Base-by-base conservation (phyloP, 306 rosid genomes). In the Citrullus colocynthis region DNA sequence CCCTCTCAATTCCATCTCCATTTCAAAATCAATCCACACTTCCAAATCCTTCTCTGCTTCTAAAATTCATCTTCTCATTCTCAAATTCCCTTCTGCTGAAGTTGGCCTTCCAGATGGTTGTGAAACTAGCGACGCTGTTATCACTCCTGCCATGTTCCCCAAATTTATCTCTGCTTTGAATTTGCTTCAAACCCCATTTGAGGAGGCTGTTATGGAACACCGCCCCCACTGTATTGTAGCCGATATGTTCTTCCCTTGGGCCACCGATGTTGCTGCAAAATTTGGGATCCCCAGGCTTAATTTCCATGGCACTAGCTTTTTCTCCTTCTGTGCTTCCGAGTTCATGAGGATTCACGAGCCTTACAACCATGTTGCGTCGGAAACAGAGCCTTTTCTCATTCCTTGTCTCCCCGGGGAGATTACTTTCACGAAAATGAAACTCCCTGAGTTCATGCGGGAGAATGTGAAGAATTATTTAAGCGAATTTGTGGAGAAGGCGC, bases 21-120 rank as follows among this genome's bases (percentile, higher is more conserved):
- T 67, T 4, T 42, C 9, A 3, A 42, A 44, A 2, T 69, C 75
- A 69, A 69, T 69, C 24, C 49, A 17, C 30, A 65, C 0, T 3
- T 15, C 13, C 30, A 18, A 17, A 17, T 36, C 73, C 17, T 0
- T 28, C 8, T 5, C 17, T 6, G 17, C 65, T 24, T 28, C 66
- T 0, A 14, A n/a, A 2, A 73, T 85, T 4, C 8, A 76, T 0
- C 51, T 84, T 54, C 24, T 24, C 11, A 18, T 28, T 45, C 63
- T 86, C 48, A 39, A 84, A 0, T 90, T 92, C 75, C 90, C 92
- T 0, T 3, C 67, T 0, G 51, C 56, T 10, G 56, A 84, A 49
- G 78, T 80, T 2, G 93, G 92, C 0, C 44, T 89, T 7, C 96
- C 91, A 0, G 81, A 86, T 80, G 90, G 91, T 0, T 79, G 82